Evolutionary conservation across 345 rosid species (phyloP), one percentile per base, ranked within the genome.

Genomic region (Murraya paniculata): DNA sequence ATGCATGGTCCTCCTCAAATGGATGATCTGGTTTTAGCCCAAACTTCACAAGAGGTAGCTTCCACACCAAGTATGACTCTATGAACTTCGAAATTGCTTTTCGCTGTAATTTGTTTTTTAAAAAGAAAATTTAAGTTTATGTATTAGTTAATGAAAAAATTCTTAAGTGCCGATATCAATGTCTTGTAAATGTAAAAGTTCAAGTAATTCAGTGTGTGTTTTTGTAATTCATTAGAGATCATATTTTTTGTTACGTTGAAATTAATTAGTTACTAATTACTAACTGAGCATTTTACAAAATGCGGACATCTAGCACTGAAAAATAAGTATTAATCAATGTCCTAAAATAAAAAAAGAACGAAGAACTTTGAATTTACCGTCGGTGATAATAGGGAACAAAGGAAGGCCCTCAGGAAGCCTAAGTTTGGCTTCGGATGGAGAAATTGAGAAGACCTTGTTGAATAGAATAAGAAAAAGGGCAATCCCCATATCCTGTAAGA

Each of bases 381-480:
- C 2, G 93, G 93, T 59, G 93, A 85, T 6, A 81, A 64, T 21
- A 90, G 84, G 33, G 77, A 80, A 79, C 89, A 85, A 0, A 90
- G 76, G n/a, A 82, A 57, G 77, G 78, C 69, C 82, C 69, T 81
- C 81, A 79, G 61, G 30, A 82, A 77, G 82, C 84, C 79, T 21
- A 82, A 86, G 69, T 86, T 82, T 19, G 94, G 91, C 71, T 80
- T 86, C 77, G 80, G 79, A 68, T 90, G 88, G 71, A 90, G 80
- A 78, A 90, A 85, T 39, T 90, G 94, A 33, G 94, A 88, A 53
- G 79, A 86, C 75, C 94, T 87, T 33, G 91, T 90, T 57, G 94
- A 90, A 74, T 84, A 90, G 74, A 90, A 90, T 78, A 90, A 69
- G 91, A 76, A 88, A 84, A 90, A 90, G 13, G 94, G 91, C 78